A percentile compares a stretch with the other conserved stretches of the same genome.
phyloP scores from a whole-genome alignment of 495 filamentous ascomycete species.

The Cairneyella variabilis region DNA sequence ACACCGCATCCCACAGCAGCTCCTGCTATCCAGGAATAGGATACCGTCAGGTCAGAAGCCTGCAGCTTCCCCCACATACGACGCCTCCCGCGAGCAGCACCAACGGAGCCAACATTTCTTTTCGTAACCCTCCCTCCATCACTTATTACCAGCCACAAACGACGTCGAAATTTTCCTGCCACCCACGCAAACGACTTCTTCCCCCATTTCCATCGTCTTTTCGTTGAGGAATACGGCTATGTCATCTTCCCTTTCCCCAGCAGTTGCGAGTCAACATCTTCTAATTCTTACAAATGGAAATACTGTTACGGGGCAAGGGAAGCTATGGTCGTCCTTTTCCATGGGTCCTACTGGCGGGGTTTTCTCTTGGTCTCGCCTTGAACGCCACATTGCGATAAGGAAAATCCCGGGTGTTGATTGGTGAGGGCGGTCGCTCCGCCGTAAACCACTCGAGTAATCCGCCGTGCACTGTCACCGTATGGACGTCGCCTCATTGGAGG shows the following conservation, averaged over 20 bases:
- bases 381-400: constrained; percentile 10
- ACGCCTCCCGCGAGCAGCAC: constrained; percentile 17
- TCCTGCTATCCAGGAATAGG: constrained; percentile 9
- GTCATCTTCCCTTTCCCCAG: too few relatives aligned
- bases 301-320: constrained; percentile 14
- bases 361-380: constrained; percentile 4
- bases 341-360: constrained; percentile 4
- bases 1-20: constrained; percentile 1
- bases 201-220: background rate
- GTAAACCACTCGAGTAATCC: constrained; percentile 8
- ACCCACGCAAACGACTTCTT: constrained; percentile 2
- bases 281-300: constrained; percentile 21
- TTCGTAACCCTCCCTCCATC: background rate
- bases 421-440: background rate
- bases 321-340: background rate
- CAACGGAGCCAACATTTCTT: constrained; percentile 5
- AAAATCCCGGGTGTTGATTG: background rate
- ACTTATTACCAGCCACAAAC: background rate
- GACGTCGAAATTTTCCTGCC: background rate
- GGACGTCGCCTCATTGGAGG: too few relatives aligned
- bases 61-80: constrained; percentile 2
- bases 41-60: background rate
- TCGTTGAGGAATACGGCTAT: constrained; percentile 3
- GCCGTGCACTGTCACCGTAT: too few relatives aligned
- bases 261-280: background rate